Base-by-base conservation (phyloP, 2,329 filamentous ascomycete genomes). In the Botrytis tulipae region DNA sequence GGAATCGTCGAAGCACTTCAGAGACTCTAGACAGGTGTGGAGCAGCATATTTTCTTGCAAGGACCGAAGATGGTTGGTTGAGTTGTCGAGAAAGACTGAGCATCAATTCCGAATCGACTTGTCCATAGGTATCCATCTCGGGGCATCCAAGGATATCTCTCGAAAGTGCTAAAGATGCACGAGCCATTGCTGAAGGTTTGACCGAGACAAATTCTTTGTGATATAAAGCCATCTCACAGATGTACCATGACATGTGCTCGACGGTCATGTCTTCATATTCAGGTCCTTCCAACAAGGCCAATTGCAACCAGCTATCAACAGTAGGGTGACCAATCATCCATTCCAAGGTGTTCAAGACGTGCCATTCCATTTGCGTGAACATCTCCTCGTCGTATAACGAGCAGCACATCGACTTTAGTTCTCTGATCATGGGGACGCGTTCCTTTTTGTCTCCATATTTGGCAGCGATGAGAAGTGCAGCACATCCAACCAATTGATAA, bases 361-460 rank as follows among this genome's bases (percentile, higher is more conserved):
- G 96, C 95, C 97, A 98, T 85, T 99, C 96, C 96, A 99, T 99
- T 84, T 99, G 96, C 18, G 95, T 95, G 85, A 99, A 99, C 96
- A 99, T 99, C 85, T 97, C 95, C 68, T 97, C 94, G 80, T 99
- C 96, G 84, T 99, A 99, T 57, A 98, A 88, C 54, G 93, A 95
- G 84, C 96, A 98, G 88, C 96, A 99, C 96, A 99, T 98, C 78
- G 95, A 97, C 88, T 97, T 97, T 77, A 99, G 87, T 83, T 99
- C 96, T 82, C 94, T 91, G 82, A 99, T 97, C 77, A 97, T 96
- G 7, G 96, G 96, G n/a, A 99, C 96, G 70, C 95, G 91, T 81
- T 99, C 96, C 86, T 99, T 99, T 87, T 96, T 95, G 85, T 99
- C 96, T 74, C 95, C 95, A 82, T 98, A 99, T 87, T 99, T 99